A percentile compares a stretch with the other conserved stretches of the same genome.
These are phyloP conservation scores for Eutreptiella sp. DNA, from an alignment of 208 protist genomes.

Conservation along the genomic window DNA sequence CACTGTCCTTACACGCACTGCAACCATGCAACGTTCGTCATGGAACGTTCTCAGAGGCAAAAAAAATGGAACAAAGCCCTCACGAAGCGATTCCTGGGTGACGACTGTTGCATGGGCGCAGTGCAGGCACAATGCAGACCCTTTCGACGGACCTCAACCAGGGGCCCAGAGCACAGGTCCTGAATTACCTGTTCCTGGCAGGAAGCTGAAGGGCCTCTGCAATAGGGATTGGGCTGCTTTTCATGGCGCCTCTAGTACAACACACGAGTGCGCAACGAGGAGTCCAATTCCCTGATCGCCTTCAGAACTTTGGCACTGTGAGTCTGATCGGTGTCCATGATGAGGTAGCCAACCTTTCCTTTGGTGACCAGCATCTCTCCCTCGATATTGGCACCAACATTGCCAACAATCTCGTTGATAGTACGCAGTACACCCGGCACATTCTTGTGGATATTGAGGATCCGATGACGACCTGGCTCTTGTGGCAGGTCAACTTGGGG, in stretches of 20 bases:
- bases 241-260: constrained; percentile 39
- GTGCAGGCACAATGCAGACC: too few relatives aligned
- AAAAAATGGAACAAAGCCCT: too few relatives aligned
- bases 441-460: constrained; percentile 83
- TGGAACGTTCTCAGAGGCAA: too few relatives aligned
- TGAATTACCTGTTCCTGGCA: too few relatives aligned
- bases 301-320: constrained; percentile 40
- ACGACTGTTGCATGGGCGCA: too few relatives aligned
- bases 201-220: too few relatives aligned
- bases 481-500: constrained; percentile 60
- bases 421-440: constrained; percentile 74
- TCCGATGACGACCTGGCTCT: constrained; percentile 54
- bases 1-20: too few relatives aligned
- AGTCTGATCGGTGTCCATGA: constrained; percentile 41
- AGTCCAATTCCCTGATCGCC: constrained; percentile 29
- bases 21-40: too few relatives aligned
- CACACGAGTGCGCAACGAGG: constrained; percentile 38
- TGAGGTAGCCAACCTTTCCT: constrained; percentile 45
- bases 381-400: constrained; percentile 50
- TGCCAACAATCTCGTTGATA: constrained; percentile 73
- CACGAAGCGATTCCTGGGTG: too few relatives aligned
- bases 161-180: too few relatives aligned
- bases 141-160: too few relatives aligned
- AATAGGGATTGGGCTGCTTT: too few relatives aligned
- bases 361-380: constrained; percentile 37